Base-by-base conservation (phyloP, 2,329 filamentous ascomycete species). In the Aspergillus fructus region DNA sequence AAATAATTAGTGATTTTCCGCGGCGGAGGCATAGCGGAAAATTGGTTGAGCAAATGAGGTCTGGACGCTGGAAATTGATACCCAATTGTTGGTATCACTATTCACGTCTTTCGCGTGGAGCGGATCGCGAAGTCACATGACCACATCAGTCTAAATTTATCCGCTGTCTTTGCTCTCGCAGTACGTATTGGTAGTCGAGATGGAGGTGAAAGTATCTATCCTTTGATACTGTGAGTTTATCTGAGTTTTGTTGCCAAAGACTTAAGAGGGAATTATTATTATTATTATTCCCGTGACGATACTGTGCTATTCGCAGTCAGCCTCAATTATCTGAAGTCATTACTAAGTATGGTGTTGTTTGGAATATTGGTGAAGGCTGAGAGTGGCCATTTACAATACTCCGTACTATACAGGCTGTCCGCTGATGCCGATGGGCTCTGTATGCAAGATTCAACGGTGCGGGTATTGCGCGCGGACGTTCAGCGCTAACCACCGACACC, bases 1-100 rank as follows among this genome's bases (percentile, higher is more conserved):
- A 83, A 83, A 62, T 79, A 83, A 53, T 78, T 76, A 9, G 71
- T 73, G 33, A 82, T 78, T 48, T 64, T 74, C 15, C 66, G 70
- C 17, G 58, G 23, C 30, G 62, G 62, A 52, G 68, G 61, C 69
- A 73, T 71, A 27, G 54, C 56, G 59, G 56, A 47, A 33, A 46
- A 4, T 23, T 37, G 15, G 5, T 33, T 23, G 15, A 40, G 46
- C 4, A 30, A 43, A 47, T 34, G n/a, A n/a, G 23, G 51, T 15
- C n/a, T 17, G 11, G 30, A 30, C n/a, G 33, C 30, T 49, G 49
- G 45, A 40, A 40, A 24, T 21, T 51, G 52, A 24, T 57, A 30
- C 27, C 27, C 9, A 3, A 39, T 50, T 19, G 46, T 43, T 41
- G 51, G 45, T 53, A 55, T 48, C 15, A 27, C 47, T 11, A 48